Conservation (phyloP, 192 early-diverging fungal genomes). For the Linnemannia zychae region DNA sequence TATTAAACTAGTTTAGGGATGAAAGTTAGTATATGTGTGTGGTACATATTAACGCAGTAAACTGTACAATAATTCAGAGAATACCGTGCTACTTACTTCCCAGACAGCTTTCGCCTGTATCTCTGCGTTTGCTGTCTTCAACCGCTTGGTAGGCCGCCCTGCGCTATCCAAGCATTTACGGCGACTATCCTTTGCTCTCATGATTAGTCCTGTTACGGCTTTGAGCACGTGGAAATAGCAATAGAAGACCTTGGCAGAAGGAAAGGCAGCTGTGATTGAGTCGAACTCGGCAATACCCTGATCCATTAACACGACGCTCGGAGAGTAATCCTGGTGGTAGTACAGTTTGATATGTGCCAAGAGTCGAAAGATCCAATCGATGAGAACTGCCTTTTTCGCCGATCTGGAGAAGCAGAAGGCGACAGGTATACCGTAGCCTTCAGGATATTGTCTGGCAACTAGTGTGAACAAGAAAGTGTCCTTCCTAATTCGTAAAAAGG, state of each 20-base stretch:
- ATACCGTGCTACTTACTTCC: neutral
- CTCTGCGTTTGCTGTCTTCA: neutral
- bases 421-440: slow-evolving; percentile 4
- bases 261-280: neutral
- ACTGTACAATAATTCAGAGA: too few species aligned
- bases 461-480: slow-evolving; percentile 2
- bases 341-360: neutral
- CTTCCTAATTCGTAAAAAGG: neutral
- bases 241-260: neutral
- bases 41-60: neutral
- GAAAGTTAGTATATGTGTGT: neutral
- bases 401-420: slow-evolving; percentile 7
- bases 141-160: neutral
- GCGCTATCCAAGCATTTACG: neutral
- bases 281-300: slow-evolving; percentile 6
- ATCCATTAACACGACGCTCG: slow-evolving; percentile 1
- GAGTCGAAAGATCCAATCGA: slow-evolving; percentile 3
- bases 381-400: neutral
- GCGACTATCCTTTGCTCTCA: neutral
- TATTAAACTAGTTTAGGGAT: neutral
- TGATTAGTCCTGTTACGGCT: slow-evolving; percentile 5
- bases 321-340: neutral
- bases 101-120: neutral
- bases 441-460: neutral
- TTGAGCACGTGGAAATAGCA: slow-evolving; percentile 8